Evolutionary conservation across 202 grass and related monocot species (phyloP).

Genomic region (Brachypodium distachyon): DNA sequence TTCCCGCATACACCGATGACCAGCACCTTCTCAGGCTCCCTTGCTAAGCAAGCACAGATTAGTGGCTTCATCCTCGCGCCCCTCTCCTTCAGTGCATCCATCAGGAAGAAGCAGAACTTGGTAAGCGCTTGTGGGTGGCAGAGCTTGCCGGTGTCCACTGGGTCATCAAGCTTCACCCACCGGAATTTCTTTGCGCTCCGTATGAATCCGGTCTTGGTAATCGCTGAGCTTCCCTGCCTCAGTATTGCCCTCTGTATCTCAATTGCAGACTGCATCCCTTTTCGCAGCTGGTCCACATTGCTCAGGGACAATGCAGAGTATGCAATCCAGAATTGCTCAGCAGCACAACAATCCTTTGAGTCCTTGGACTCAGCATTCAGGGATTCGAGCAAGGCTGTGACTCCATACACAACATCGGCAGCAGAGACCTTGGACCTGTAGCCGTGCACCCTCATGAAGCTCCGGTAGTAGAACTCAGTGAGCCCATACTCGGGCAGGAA

Average conservation of each 20-base stretch:
- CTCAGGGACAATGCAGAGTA: constrained; percentile 70
- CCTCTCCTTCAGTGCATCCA: constrained; percentile 89
- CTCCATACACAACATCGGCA: constrained; percentile 81
- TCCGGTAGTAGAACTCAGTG: constrained; percentile 77
- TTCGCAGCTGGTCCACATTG: constrained; percentile 64
- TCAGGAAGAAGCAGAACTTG: constrained; percentile 83
- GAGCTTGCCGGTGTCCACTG: constrained; percentile 59
- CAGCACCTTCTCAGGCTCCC: constrained; percentile 58
- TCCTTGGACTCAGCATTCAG: constrained; percentile 18
- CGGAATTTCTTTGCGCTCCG: constrained; percentile 75
- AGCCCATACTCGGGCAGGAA: constrained; percentile 81
- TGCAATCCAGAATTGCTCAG: constrained; percentile 78
- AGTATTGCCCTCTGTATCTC: constrained; percentile 85
- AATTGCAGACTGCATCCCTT: constrained; percentile 88
- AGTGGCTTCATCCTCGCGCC: constrained; percentile 84
- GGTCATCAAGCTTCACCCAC: constrained; percentile 93
- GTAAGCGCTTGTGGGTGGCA: constrained; percentile 85
- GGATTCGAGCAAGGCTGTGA: constrained; percentile 73
- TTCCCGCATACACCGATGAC: constrained; percentile 82
- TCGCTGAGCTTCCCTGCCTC: constrained; percentile 80
- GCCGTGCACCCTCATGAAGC: constrained; percentile 74
- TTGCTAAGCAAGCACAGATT: constrained; percentile 67
- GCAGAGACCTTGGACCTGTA: constrained; percentile 75
- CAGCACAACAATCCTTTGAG: constrained; percentile 31
- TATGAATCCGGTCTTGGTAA: constrained; percentile 82